phyloP scores from a whole-genome alignment of 805 yeast species.

The Wickerhamomyces alni region DNA sequence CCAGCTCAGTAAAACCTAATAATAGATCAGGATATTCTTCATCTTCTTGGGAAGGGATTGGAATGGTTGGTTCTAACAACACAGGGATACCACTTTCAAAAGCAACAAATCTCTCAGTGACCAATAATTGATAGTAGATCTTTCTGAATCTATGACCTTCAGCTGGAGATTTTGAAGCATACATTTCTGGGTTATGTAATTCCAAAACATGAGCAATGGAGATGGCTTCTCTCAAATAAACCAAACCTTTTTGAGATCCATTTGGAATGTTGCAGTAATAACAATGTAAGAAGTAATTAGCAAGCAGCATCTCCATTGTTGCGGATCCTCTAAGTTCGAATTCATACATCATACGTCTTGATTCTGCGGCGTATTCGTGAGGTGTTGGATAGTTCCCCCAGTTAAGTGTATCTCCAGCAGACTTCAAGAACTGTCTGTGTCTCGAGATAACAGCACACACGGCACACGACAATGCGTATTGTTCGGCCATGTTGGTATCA shows the following conservation, averaged over 20 bases:
- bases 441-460: constrained; percentile 19
- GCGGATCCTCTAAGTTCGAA: constrained; percentile 14
- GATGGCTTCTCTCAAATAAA: constrained; percentile 19
- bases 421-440: constrained; percentile 17
- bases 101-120: constrained; percentile 19
- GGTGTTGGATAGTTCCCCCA: constrained; percentile 16
- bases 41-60: constrained; percentile 17
- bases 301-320: constrained; percentile 10
- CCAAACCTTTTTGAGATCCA: constrained; percentile 11
- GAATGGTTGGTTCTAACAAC: constrained; percentile 17
- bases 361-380: constrained; percentile 16
- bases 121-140: constrained; percentile 17
- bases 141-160: constrained; percentile 19
- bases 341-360: constrained; percentile 14
- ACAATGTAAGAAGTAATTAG: constrained; percentile 17
- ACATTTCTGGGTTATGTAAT: constrained; percentile 15
- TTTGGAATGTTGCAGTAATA: constrained; percentile 17
- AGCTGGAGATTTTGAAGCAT: constrained; percentile 6
- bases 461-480: constrained; percentile 18
- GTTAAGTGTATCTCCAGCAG: constrained; percentile 10
- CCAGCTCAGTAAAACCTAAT: constrained; percentile 19
- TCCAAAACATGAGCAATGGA: constrained; percentile 18
- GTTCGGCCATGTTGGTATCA: constrained; percentile 9
- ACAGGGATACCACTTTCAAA: constrained; percentile 18
- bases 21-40: constrained; percentile 21